phyloP scores from a whole-genome alignment of 2,329 filamentous ascomycete species.

The Ophiostoma sp. region DNA sequence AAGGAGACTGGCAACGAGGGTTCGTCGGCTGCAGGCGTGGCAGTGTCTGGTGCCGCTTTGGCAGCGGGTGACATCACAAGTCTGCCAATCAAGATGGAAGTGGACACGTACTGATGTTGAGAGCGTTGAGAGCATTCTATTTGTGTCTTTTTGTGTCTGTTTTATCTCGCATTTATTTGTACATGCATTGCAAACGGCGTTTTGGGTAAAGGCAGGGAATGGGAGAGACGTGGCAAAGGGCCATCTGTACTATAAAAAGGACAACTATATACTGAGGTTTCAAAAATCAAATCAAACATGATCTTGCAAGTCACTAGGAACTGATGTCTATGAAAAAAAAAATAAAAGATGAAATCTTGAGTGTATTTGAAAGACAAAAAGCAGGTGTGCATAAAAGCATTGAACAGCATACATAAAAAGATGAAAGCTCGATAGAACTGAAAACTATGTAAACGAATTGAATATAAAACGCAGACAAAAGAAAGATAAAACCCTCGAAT shows the following conservation, averaged over 20 bases:
- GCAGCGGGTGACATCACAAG: constrained; percentile 34
- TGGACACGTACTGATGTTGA: constrained; percentile 46
- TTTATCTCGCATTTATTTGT: background rate
- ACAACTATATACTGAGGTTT: background rate
- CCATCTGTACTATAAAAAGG: background rate
- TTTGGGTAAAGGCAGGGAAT: background rate
- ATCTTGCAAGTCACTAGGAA: background rate
- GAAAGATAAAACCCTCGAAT: constrained; percentile 1
- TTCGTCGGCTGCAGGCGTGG: constrained; percentile 38
- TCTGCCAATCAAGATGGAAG: constrained; percentile 45
- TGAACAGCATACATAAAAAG: background rate
- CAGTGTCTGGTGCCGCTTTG: constrained; percentile 37
- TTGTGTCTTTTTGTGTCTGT: background rate
- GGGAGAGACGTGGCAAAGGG: background rate
- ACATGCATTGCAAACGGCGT: constrained; percentile 17
- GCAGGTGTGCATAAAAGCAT: background rate
- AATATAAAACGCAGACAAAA: background rate
- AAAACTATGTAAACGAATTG: constrained; percentile 6
- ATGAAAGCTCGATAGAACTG: background rate
- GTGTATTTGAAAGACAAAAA: background rate
- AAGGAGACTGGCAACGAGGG: constrained; percentile 45
- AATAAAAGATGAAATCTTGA: background rate
- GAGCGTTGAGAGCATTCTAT: background rate
- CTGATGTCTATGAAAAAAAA: too few relatives aligned
- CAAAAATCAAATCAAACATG: background rate